phyloP scores from a whole-genome alignment of 441 rosid genomes.

The Adansonia grandidieri region DNA sequence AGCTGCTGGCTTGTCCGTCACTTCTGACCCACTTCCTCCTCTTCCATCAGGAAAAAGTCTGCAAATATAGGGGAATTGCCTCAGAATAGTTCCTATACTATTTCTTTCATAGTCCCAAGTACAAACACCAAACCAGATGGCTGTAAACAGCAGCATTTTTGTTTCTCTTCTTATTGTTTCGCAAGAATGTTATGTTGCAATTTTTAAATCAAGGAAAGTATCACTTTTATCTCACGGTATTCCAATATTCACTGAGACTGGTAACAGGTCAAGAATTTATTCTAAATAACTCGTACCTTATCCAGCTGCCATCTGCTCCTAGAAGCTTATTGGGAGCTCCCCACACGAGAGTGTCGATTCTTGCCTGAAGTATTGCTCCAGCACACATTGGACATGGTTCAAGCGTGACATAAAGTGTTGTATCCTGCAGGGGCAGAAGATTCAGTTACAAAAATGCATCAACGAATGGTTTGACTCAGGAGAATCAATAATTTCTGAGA shows the following conservation, averaged over 20 bases:
- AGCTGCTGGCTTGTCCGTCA: slow-evolving; percentile 66
- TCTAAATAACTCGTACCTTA: slow-evolving; percentile 52
- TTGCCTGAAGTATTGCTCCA: slow-evolving; percentile 84
- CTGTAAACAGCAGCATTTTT: slow-evolving; percentile 6
- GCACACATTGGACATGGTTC: slow-evolving; percentile 99
- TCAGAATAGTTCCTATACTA: slow-evolving; percentile 7
- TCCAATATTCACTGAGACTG: neutral
- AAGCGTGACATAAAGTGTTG: slow-evolving; percentile 89
- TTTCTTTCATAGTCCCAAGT: neutral
- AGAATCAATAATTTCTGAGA: slow-evolving; percentile 2
- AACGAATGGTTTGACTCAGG: neutral
- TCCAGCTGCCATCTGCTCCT: slow-evolving; percentile 99
- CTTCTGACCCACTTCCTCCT: slow-evolving; percentile 46
- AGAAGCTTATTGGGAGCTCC: slow-evolving; percentile 99
- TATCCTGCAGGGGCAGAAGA: slow-evolving; percentile 51
- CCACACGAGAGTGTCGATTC: slow-evolving; percentile 69
- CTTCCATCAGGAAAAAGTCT: slow-evolving; percentile 73
- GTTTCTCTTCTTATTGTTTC: neutral
- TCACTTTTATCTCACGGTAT: neutral
- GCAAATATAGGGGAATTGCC: slow-evolving; percentile 30
- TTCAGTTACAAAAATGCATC: neutral
- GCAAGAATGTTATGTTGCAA: neutral
- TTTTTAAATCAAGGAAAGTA: neutral
- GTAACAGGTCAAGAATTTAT: neutral
- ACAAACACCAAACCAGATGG: neutral